Conservation (phyloP, 2,329 filamentous ascomycete genomes). For the Penicillium sclerotigenum region DNA sequence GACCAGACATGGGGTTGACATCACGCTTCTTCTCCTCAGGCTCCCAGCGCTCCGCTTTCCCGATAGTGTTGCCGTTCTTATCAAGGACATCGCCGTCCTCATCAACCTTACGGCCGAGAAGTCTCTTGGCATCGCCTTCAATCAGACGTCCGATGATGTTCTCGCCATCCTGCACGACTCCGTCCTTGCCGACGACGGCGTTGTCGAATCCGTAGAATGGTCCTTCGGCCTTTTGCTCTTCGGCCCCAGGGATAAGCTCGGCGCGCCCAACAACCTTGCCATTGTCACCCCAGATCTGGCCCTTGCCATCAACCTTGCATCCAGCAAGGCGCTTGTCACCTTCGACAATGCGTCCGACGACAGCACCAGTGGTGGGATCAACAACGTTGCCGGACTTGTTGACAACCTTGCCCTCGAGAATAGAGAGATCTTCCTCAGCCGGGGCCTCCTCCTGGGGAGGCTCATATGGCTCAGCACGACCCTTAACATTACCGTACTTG, state of each 20-base stretch:
- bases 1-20: constrained; percentile 59
- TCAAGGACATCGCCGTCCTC: constrained; percentile 68
- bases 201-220: constrained; percentile 60
- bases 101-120: constrained; percentile 65
- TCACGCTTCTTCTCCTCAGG: constrained; percentile 54
- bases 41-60: constrained; percentile 67
- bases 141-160: constrained; percentile 53
- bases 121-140: constrained; percentile 61
- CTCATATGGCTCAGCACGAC: constrained; percentile 57
- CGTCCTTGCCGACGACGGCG: constrained; percentile 57
- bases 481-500: constrained; percentile 64
- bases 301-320: constrained; percentile 60
- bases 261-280: constrained; percentile 60
- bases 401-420: constrained; percentile 60
- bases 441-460: constrained; percentile 44
- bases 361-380: constrained; percentile 53
- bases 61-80: constrained; percentile 63
- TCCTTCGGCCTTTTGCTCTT: constrained; percentile 51
- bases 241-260: constrained; percentile 54
- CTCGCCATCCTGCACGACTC: constrained; percentile 51
- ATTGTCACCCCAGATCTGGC: constrained; percentile 62
- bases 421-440: constrained; percentile 53
- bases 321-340: constrained; percentile 58
- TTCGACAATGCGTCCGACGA: constrained; percentile 57
- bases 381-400: constrained; percentile 64